These are phyloP conservation scores for Aspergillus pseudoterreus DNA, from an alignment of 2,329 filamentous ascomycete genomes.

Conservation along the genomic window DNA sequence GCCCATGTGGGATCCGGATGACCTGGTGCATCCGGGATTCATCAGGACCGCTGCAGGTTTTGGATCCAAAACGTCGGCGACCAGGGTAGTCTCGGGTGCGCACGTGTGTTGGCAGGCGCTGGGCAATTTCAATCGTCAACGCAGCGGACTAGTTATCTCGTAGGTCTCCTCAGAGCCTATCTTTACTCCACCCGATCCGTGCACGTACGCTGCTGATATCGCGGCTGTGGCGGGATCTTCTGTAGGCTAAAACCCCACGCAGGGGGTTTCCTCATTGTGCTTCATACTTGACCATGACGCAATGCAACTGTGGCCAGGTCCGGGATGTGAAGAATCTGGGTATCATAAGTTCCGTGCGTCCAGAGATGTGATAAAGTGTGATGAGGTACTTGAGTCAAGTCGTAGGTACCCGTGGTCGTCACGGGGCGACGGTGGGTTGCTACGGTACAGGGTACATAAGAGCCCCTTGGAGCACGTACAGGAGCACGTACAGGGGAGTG, in stretches of 20 bases:
- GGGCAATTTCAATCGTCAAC: conserved; percentile 3
- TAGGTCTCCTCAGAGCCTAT: neutral
- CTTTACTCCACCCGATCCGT: conserved; percentile 5
- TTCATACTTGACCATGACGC: conserved; percentile 11
- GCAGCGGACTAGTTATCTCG: neutral
- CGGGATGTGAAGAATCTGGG: neutral
- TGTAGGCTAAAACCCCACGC: neutral
- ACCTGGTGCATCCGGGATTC: conserved; percentile 4
- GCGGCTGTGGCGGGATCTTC: conserved; percentile 17
- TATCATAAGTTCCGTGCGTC: neutral
- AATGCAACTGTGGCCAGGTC: conserved; percentile 4
- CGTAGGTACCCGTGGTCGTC: no score
- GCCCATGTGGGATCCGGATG: conserved; percentile 6
- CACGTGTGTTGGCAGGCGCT: conserved; percentile 1
- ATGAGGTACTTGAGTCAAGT: neutral
- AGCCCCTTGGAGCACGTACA: no score
- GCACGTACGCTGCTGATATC: conserved; percentile 7
- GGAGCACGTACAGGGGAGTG: neutral
- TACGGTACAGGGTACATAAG: no score
- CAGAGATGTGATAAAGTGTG: neutral
- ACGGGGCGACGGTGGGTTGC: no score
- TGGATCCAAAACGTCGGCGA: conserved; percentile 1
- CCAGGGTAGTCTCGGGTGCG: neutral
- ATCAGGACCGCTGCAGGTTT: conserved; percentile 1
- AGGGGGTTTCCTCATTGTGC: neutral